Base-by-base conservation (phyloP, 306 rosid genomes). In the Cicer bijugum region DNA sequence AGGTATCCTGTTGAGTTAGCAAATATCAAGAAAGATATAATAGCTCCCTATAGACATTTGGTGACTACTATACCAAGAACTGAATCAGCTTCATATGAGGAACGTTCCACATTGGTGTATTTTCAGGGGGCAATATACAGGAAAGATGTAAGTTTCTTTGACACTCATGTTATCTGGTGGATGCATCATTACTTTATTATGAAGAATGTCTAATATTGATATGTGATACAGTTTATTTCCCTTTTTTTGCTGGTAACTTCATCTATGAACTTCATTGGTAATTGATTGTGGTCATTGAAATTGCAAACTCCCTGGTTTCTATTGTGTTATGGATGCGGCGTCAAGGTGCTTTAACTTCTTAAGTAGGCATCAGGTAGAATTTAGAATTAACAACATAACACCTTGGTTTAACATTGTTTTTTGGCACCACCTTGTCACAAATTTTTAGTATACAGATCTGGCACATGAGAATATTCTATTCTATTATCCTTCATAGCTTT, bases 101-200 rank as follows among this genome's bases (percentile, higher is more conserved):
- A 88, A 20, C 99, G 97, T 68, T 80, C 95, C 66, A 91, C 82
- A 39, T 84, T 94, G 77, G 75, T 83, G 53, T 91, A 88, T 78
- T 94, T 94, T 79, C 93, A 86, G 70, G 99, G 99, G 42, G 97
- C 94, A 47, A 91, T 94, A 75, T 91, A 91, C 84, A 85, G 99
- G 76, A 94, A 94, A 86, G 97, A 91, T 86, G 99, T 94, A 82
- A 88, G 99, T 87, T 77, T 69, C 75, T 69, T 8, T 80, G 48
- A 38, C 16, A 28, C 76, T 69, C 5, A 39, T 69, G 47, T 74
- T 80, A 60, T 72, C 61, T 83, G 38, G 40, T 66, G 42, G 47
- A 55, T 73, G 56, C 60, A n/a, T 64, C n/a, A 8, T 20, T 63
- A 42, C 50, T 65, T 69, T 57, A 11, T 51, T 33, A 42, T 46